Base-by-base conservation (phyloP, 2,329 filamentous ascomycete species). In the Cladosporium cucumerinum region DNA sequence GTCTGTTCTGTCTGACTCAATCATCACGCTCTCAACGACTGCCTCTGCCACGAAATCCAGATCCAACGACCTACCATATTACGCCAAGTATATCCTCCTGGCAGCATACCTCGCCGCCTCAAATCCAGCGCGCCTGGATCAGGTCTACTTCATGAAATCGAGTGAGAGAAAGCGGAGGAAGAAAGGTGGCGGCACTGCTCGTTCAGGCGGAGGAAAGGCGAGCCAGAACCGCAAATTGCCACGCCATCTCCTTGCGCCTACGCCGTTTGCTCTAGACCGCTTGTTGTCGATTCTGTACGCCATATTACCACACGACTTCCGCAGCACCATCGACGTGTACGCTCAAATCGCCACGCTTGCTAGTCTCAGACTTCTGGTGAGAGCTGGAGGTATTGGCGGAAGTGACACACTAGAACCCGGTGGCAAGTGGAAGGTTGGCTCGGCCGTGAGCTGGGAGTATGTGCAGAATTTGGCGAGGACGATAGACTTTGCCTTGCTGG, bases 71-170 rank as follows among this genome's bases (percentile, higher is more conserved):
- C 75, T 95, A 6, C 91, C 91, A 0, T 88, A 88, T 62, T 90
- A 88, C 58, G 88, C 91, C 2, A 89, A 90, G 48, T 85, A 91
- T 61, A 83, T 94, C 30, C 85, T 95, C 12, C 82, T 93, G 28
- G 87, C 91, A 39, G 89, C 91, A 3, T 95, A 95, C 77, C 85
- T 95, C 3, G 89, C 91, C 60, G 92, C 90, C 1, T 91, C 92
- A 82, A 95, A 93, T 75, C 86, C 89, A 16, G 80, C 89, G 1
- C 84, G 87, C n/a, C 86, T 90, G 72, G 91, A 95, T 75, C 80
- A 86, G 5, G 82, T 86, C 1, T 86, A 92, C 72, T 95, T 95
- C 80, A 92, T 90, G 70, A 92, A 90, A 14, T 84, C 86, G 72
- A 84, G 88, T 64, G 81, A 82, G 60, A 79, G 79, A 66, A 78